These are phyloP conservation scores for Fusarium drepaniforme DNA, from an alignment of 2,329 filamentous ascomycete species.

Conservation along the genomic window DNA sequence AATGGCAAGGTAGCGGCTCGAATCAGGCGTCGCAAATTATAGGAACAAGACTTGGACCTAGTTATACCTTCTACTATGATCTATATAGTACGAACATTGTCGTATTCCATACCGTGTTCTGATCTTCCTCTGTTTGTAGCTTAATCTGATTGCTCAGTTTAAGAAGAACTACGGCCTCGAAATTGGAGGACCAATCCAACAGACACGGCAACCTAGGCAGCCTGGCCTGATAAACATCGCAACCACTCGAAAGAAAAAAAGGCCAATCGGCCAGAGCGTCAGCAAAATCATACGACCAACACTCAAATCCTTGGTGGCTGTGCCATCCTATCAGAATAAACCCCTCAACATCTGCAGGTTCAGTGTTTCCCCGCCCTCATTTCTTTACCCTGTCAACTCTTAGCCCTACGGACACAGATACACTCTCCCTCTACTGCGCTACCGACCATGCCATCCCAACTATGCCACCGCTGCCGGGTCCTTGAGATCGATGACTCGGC, in stretches of 20 bases:
- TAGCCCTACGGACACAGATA: background rate
- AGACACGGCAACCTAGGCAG: background rate
- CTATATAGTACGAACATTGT: too few species aligned
- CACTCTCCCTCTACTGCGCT: background rate
- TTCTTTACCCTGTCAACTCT: background rate
- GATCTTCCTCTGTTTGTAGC: too few species aligned
- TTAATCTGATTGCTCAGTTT: too few species aligned
- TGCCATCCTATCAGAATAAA: background rate
- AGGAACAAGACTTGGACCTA: too few species aligned
- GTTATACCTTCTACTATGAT: too few species aligned
- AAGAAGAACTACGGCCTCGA: too few species aligned
- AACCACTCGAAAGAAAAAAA: background rate
- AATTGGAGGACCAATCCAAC: too few species aligned
- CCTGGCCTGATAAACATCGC: background rate
- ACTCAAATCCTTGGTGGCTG: background rate
- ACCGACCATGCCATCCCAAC: background rate
- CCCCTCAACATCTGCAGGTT: background rate
- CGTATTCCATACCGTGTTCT: too few species aligned
- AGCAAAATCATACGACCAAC: background rate
- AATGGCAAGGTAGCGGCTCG: constrained; percentile 29
- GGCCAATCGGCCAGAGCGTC: background rate
- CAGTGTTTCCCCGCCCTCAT: background rate
- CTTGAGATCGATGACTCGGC: background rate
- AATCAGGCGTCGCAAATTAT: constrained; percentile 17
- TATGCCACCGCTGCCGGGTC: background rate